Base-by-base conservation (phyloP, 148 eudicot species). In the Nyssa sinensis region DNA sequence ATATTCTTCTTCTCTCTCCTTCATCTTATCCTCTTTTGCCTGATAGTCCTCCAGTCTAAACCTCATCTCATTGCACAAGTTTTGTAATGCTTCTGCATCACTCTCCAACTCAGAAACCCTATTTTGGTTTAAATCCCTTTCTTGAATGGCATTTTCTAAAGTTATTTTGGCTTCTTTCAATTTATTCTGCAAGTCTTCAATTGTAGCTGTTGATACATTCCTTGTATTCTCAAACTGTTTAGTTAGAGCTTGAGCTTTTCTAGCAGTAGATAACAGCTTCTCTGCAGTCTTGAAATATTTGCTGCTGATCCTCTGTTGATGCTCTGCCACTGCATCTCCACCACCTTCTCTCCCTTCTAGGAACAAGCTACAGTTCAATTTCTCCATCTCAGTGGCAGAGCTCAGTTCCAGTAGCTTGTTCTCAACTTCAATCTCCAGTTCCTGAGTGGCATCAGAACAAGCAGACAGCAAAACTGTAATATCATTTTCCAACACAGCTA, bases 1-100 rank as follows among this genome's bases (percentile, higher is more conserved):
- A 70, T 88, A 78, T 68, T 94, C 93, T 67, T 78, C 78, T 77
- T 92, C 91, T 80, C 82, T 85, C 63, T 86, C 80, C 70, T 72
- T 78, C 79, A 80, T 41, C 19, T 72, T 73, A 55, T 37, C 81
- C 79, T 86, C 90, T 74, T 78, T 79, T 51, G 75, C 86, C 79
- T 78, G 82, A 81, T 84, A 82, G 64, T 78, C 84, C 60, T 86
- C 88, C 67, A 87, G 41, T 70, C 82, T 85, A 55, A 73, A 37
- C 71, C 44, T 80, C 85, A 88, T 75, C 75, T 90, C 93, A 69
- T 75, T 78, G 79, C 86, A 84, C 55, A 75, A 57, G 64, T 80
- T 84, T 49, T 89, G 84, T 62, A 77, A 64, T 75, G 60, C 79
- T 63, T 86, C 85, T 66, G 89, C 62, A 77, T 94, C 87, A 73